Base-by-base conservation (phyloP, 371 early-diverging fungal species). In the Rhizopus arrhizus region DNA sequence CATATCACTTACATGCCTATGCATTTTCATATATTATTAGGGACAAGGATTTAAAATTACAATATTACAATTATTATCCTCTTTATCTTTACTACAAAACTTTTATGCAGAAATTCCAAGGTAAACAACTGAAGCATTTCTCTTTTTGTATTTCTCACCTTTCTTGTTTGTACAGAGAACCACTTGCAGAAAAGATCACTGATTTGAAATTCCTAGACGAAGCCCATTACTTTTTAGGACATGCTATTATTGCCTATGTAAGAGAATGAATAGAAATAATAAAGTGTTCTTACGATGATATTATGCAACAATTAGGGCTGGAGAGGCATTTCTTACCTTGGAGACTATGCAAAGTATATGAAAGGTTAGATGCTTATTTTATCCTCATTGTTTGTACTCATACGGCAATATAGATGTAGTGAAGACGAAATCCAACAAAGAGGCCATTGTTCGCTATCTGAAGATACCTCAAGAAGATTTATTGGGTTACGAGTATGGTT, bases 21-120 rank as follows among this genome's bases (percentile, higher is more conserved):
- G 22, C 22, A 36, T 36, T 9, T 11, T 9, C 11, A 36, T 36
- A 11, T 35, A 28, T 8, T 16, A 43, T 48, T 62, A 77, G 82
- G 85, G 87, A 33, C 91, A 93, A 74, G 93, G 92, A 13, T 83
- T 92, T 45, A 90, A 88, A 58, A 70, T 91, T 48, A 85, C 87
- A 5, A 78, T 85, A 34, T 63, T 88, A 2, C 89, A 92, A 62
- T 70, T 93, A 22, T 59, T 92, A 11, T 84, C 86, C 4, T 91
- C 85, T 3, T 73, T 90, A 12, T 74, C 89, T 5, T 70, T 89
- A 8, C 60, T 90, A 53, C 87, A 87, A 57, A 78, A 75, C 35
- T 90, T 78, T 57, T 85, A 87, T 61, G 55, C 73, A 10, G 77
- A 85, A 31, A 63, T 80, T 15, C 71, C 83, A 11, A 75, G 80